Base-by-base conservation (phyloP, 2,329 filamentous ascomycete species). In the Dendrostoma leiphaemia region DNA sequence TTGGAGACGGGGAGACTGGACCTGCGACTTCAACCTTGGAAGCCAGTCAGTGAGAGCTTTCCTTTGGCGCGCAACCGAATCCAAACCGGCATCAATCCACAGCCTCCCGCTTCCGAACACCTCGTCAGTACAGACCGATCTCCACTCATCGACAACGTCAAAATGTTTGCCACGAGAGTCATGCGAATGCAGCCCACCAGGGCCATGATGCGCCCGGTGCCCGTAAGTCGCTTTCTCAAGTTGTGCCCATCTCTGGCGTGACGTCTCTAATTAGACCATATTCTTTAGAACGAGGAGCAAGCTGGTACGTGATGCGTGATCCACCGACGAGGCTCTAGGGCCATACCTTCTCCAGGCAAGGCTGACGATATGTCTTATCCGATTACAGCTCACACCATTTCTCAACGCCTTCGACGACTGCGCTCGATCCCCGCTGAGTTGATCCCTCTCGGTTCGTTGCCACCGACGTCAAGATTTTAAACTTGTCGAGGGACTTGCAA, bases 351-450 rank as follows among this genome's bases (percentile, higher is more conserved):
- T 44, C 40, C 40, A 53, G 34, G 24, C 28, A 24, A 56, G 34
- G 31, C 52, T 58, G 37, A 58, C 43, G 34, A 28, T 40, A 37
- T 12, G 23, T 15, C 37, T 32, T 28, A 35, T n/a, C 26, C 24
- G 15, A 15, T 53, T 60, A 62, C 65, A 99, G 94, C 91, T 71
- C 94, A 97, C 80, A 97, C 93, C 67, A 85, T 97, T 75, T 96
- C 93, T 63, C 94, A 97, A 81, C 90, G 93, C 72, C 81, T 99
- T 67, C 89, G 92, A 72, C 88, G 85, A 71, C 81, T 97, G 69
- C 92, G 89, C 83, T 86, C 86, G 77, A 88, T 97, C 69, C 94
- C 94, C 64, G 85, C 91, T 64, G 94, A 99, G 82, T 82, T 99
- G 83, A 85, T 92, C 65, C 94, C 94, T 69, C 88, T 99, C 66